Conservation (phyloP, 306 rosid genomes). For the Macrotyloma uniflorum region DNA sequence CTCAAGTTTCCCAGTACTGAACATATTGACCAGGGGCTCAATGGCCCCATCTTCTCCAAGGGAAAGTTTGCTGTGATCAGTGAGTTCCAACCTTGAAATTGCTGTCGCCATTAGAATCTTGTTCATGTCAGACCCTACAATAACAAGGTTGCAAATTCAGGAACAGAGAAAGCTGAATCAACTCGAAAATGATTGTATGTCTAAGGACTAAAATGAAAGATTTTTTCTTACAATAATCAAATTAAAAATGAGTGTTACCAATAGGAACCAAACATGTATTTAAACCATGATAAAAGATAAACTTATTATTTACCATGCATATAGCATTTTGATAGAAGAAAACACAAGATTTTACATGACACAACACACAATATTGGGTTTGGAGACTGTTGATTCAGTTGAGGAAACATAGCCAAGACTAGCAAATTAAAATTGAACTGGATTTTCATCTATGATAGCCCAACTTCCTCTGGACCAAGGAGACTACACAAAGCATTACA, state of each 20-base stretch:
- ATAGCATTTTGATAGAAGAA: background rate
- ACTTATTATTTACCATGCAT: background rate
- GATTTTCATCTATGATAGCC: background rate
- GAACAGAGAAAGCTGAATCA: background rate
- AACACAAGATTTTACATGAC: background rate
- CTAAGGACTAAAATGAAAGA: background rate
- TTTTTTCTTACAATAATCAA: background rate
- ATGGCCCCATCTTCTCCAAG: conserved; percentile 88
- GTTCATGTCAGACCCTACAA: conserved; percentile 90
- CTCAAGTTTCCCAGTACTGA: conserved; percentile 76
- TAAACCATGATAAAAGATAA: background rate
- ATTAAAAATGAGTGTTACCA: background rate
- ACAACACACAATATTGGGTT: background rate
- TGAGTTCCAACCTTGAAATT: conserved; percentile 79
- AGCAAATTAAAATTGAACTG: background rate
- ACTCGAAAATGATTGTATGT: background rate
- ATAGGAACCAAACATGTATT: background rate
- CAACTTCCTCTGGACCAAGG: background rate
- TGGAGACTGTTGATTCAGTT: background rate
- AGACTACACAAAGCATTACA: background rate
- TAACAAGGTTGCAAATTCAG: conserved; percentile 35
- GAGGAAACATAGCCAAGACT: background rate
- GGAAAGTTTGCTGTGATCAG: conserved; percentile 70
- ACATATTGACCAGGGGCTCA: conserved; percentile 76
- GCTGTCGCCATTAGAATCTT: conserved; percentile 94